Conservation (phyloP, 768 basidiomycete species). For the Tephrocybe sp. region DNA sequence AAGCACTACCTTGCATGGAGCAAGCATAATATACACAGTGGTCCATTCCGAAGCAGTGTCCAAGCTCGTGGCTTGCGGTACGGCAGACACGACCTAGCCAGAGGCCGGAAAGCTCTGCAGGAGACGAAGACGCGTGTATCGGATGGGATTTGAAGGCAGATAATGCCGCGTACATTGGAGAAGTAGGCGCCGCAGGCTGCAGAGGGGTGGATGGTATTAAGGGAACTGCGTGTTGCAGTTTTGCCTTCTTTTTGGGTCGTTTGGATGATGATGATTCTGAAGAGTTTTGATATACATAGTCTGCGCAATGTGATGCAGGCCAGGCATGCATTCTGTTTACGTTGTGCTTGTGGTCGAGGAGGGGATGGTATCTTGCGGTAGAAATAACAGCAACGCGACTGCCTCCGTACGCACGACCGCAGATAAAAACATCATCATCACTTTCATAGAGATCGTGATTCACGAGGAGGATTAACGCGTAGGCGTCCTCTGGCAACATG, state of each 20-base stretch:
- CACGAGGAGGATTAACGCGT: slow-evolving; percentile 33
- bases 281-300: slow-evolving; percentile 24
- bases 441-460: slow-evolving; percentile 35
- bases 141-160: slow-evolving; percentile 6
- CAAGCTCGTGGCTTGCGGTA: slow-evolving; percentile 38
- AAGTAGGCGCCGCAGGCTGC: not conserved
- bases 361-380: slow-evolving; percentile 34
- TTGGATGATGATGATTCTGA: slow-evolving; percentile 1
- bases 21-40: slow-evolving; percentile 39
- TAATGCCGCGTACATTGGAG: slow-evolving; percentile 5
- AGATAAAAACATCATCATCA: slow-evolving; percentile 35
- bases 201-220: not conserved
- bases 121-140: slow-evolving; percentile 10
- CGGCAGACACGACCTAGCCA: slow-evolving; percentile 35
- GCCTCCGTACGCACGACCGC: slow-evolving; percentile 40
- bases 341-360: slow-evolving; percentile 26
- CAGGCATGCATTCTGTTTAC: slow-evolving; percentile 34
- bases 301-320: slow-evolving; percentile 35
- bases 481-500: slow-evolving; percentile 33
- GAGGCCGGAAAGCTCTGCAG: slow-evolving; percentile 21
- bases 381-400: slow-evolving; percentile 39
- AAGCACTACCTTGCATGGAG: slow-evolving; percentile 35
- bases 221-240: not conserved
- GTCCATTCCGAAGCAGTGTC: slow-evolving; percentile 42
- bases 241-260: slow-evolving; percentile 17